Percentiles rank a stretch among this genome's conserved stretches.
phyloP scores from a whole-genome alignment of 2,329 filamentous ascomycete species.

The Chaetoscypha palmicola region DNA sequence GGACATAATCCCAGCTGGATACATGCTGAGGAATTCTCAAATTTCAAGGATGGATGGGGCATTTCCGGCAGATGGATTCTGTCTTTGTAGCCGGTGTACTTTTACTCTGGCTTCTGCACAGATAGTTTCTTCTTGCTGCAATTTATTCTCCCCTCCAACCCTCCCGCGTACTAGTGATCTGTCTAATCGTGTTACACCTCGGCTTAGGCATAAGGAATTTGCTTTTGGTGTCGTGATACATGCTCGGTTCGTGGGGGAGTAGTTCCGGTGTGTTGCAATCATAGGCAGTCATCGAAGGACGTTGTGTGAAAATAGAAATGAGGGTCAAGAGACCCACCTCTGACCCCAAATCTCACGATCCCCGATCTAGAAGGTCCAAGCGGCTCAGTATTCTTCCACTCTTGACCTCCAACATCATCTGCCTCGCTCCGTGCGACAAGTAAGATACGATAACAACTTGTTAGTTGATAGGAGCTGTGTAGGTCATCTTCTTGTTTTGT shows the following conservation, averaged over 20 bases:
- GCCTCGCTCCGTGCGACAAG: background rate
- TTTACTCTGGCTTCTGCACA: conserved; percentile 7
- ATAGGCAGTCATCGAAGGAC: too few relatives aligned
- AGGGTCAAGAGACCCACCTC: background rate
- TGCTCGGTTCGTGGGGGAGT: too few relatives aligned
- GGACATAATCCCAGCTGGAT: conserved; percentile 9
- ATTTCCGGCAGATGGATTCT: conserved; percentile 1
- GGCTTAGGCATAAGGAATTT: too few relatives aligned
- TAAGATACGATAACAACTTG: background rate
- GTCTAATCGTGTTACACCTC: too few relatives aligned
- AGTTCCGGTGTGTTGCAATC: too few relatives aligned
- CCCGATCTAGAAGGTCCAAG: conserved; percentile 12
- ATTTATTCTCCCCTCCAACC: conserved; percentile 5
- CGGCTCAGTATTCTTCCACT: conserved; percentile 8
- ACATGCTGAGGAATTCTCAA: conserved; percentile 11
- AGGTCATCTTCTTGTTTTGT: background rate
- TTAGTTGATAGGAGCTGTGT: background rate
- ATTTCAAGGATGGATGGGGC: conserved; percentile 1
- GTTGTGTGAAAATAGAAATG: too few relatives aligned
- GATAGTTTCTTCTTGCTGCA: conserved; percentile 8
- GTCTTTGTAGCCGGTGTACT: conserved; percentile 9
- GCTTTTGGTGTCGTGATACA: too few relatives aligned
- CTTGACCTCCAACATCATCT: conserved; percentile 2
- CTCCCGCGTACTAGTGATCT: background rate
- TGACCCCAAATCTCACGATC: conserved; percentile 10